A percentile compares a stretch with the other conserved stretches of the same genome.
These are phyloP conservation scores for Salix dunnii DNA, from an alignment of 345 rosid genomes.

Conservation along the genomic window DNA sequence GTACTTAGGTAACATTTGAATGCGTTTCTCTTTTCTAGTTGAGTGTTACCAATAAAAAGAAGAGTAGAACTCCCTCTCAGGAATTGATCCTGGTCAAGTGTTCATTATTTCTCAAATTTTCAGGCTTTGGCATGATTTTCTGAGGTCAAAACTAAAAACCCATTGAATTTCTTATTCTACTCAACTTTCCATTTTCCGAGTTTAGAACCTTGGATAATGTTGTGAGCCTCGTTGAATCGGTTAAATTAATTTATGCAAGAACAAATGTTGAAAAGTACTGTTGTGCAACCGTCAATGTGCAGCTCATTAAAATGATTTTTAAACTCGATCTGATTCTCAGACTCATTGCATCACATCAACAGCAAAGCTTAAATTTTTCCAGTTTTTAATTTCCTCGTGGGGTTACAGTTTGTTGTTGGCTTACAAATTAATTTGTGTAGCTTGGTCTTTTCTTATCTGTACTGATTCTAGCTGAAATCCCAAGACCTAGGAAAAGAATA, in stretches of 20 bases:
- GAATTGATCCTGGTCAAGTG: slow-evolving; percentile 1
- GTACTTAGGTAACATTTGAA: slow-evolving; percentile 4
- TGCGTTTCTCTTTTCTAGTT: neutral
- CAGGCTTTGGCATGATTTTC: slow-evolving; percentile 29
- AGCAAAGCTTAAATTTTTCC: neutral
- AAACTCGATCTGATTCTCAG: neutral
- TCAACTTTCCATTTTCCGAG: neutral
- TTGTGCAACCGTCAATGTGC: neutral
- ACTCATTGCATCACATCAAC: neutral
- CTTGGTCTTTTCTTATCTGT: neutral
- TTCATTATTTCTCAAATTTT: slow-evolving; percentile 4
- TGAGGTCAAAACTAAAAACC: neutral
- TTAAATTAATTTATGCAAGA: neutral
- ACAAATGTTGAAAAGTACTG: neutral
- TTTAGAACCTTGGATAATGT: neutral
- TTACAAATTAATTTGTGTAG: neutral
- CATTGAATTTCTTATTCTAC: neutral
- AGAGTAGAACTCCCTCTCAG: neutral
- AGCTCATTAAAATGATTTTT: neutral
- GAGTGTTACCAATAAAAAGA: neutral
- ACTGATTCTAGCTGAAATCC: neutral
- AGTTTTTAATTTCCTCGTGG: neutral
- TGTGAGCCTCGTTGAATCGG: neutral
- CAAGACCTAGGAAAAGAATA: neutral
- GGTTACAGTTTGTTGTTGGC: neutral